Evolutionary conservation across 495 filamentous ascomycete species (phyloP), one percentile per base, ranked within the genome.

Genomic region (Xylaria palmicola): DNA sequence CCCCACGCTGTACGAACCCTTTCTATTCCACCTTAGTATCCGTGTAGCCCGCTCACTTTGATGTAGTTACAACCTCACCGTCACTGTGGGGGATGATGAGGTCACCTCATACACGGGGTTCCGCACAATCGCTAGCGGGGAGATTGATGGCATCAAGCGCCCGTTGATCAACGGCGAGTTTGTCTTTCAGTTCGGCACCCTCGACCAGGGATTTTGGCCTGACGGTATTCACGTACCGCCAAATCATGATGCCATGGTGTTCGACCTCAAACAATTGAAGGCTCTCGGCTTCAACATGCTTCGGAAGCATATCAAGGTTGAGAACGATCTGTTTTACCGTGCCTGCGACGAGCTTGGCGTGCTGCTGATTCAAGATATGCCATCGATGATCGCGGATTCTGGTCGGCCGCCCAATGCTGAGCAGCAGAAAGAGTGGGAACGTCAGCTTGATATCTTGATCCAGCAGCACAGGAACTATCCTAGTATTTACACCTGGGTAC

Each of bases 281-380:
- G 69, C 71, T 5, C 68, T 88, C 2, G 86, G 86, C 2, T 86
- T 86, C 71, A 90, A 89, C 68, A 85, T 82, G 81, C 68, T 89
- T 27, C 81, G 87, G 8, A 90, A 90, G 68, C 87, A 90, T 62
- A 88, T 90, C 74, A 90, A 90, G 77, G 78, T 89, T 10, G 87
- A 90, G 65, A 74, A 80, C 0, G 82, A 83, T 7, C 74, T 89
- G 6, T 90, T 85, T 71, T 89, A 89, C 69, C 77, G 86, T 32
- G 85, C 86, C 22, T 87, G 85, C 61, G 87, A 90, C 50, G 75
- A 83, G 45, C 66, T 89, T 0, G 87, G 87, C 7, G 69, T 89
- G 2, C 67, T 89, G 29, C 75, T 90, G 19, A 82, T 88, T 56
- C 86, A 89, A 63, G 87, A 90, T 62, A 89, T 89, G 86, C 86